A percentile compares a stretch with the other conserved stretches of the same genome.
phyloP scores from a whole-genome alignment of 192 early-diverging fungal species.

The Backusella liffmaniae region DNA sequence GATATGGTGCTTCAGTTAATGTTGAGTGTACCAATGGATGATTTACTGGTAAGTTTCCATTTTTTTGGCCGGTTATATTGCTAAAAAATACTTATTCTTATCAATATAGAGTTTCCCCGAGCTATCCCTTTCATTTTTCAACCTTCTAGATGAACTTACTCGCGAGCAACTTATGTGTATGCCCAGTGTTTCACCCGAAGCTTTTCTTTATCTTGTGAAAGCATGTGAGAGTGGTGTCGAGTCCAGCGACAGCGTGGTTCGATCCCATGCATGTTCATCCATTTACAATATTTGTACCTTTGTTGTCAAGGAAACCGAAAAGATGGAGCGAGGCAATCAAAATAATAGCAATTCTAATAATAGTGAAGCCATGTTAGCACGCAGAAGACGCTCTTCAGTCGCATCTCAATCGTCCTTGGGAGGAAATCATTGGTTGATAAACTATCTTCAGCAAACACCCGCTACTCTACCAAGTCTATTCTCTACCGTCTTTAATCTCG shows the following conservation, averaged over 20 bases:
- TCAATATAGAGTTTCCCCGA: constrained; percentile 56
- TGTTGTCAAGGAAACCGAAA: constrained; percentile 52
- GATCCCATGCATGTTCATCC: constrained; percentile 64
- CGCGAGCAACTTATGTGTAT: constrained; percentile 63
- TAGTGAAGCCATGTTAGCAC: neutral
- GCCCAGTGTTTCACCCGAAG: constrained; percentile 52
- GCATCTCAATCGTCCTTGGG: constrained; percentile 19
- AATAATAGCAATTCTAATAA: constrained; percentile 22
- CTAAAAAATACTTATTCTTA: neutral
- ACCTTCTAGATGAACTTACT: constrained; percentile 69
- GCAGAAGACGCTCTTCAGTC: constrained; percentile 13
- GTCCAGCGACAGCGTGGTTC: constrained; percentile 52
- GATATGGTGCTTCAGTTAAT: constrained; percentile 66
- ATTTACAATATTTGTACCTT: constrained; percentile 75
- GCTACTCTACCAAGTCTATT: constrained; percentile 67
- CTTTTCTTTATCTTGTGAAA: constrained; percentile 73
- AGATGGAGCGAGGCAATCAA: constrained; percentile 12
- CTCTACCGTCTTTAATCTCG: constrained; percentile 63
- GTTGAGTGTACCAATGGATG: constrained; percentile 67
- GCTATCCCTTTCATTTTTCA: constrained; percentile 57
- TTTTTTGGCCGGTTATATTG: neutral
- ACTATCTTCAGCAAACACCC: constrained; percentile 52
- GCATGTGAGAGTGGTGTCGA: constrained; percentile 71
- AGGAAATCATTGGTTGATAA: constrained; percentile 53
- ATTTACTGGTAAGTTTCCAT: constrained; percentile 61